phyloP scores from a whole-genome alignment of 768 basidiomycete species.

The Naematelia aurantialba region DNA sequence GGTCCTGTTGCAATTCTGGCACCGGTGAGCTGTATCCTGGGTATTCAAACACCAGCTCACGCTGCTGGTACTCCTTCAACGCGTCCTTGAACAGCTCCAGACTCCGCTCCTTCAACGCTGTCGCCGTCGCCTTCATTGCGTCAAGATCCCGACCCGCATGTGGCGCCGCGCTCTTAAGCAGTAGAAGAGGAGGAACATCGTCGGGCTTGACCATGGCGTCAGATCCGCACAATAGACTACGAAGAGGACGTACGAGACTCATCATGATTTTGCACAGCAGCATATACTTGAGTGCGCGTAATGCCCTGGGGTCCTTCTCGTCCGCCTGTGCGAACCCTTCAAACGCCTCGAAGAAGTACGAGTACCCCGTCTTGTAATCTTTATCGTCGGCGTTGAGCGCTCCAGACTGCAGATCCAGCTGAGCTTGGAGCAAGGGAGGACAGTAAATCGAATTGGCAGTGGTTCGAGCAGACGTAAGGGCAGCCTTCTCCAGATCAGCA shows the following conservation, averaged over 20 bases:
- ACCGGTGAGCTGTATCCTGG: constrained; percentile 2
- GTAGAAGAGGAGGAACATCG: constrained; percentile 80
- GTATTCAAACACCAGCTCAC: constrained; percentile 52
- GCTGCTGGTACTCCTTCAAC: constrained; percentile 77
- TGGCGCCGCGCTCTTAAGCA: constrained; percentile 80
- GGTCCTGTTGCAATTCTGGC: constrained; percentile 87
- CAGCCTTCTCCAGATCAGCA: constrained; percentile 57
- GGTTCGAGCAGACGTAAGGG: constrained; percentile 82
- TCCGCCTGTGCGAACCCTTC: constrained; percentile 79
- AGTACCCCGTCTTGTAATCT: constrained; percentile 94
- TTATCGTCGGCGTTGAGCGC: constrained; percentile 94
- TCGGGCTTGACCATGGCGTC: constrained; percentile 63
- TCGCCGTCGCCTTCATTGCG: constrained; percentile 90
- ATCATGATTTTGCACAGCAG: constrained; percentile 97
- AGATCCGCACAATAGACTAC: not conserved
- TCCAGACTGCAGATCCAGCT: constrained; percentile 65
- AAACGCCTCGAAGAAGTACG: constrained; percentile 95
- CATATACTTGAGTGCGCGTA: constrained; percentile 95
- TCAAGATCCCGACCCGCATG: constrained; percentile 90
- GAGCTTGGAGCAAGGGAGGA: constrained; percentile 63
- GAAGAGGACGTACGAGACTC: constrained; percentile 64
- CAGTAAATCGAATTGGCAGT: constrained; percentile 96
- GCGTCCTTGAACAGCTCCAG: constrained; percentile 84
- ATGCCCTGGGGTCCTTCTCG: constrained; percentile 61
- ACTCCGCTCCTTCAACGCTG: constrained; percentile 87